Conservation (phyloP, 1,284 basidiomycete species). For the Apiotrichum sp. region DNA sequence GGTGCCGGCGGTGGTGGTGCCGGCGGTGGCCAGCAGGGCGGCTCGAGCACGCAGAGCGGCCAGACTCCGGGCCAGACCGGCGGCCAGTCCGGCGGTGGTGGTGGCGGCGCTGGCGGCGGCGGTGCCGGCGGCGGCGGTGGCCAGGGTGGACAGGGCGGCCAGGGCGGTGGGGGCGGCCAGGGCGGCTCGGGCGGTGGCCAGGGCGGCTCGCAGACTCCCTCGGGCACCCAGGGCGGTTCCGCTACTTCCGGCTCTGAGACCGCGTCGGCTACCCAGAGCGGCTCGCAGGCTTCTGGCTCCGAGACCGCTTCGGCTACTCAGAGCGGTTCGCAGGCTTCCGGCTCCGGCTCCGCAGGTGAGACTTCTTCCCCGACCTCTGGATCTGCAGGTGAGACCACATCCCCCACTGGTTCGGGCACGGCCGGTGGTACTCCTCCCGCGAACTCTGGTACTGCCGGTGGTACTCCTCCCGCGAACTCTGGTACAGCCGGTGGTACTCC, state of each 20-base stretch:
- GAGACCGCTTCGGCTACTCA: conserved; percentile 2
- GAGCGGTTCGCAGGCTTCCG: background rate
- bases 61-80: no score
- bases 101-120: background rate
- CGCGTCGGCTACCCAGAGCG: background rate
- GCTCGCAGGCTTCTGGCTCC: background rate
- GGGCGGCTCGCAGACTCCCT: background rate
- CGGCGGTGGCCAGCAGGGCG: no score
- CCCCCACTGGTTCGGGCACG: background rate
- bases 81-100: background rate
- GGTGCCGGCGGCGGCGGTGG: background rate
- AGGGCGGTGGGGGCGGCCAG: background rate
- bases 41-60: no score
- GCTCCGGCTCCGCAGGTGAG: background rate
- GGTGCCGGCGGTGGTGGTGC: background rate
- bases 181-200: background rate
- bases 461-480: background rate
- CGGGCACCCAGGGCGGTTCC: background rate
- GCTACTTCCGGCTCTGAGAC: background rate
- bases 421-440: background rate
- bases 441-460: background rate
- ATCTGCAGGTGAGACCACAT: background rate
- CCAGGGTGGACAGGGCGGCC: background rate
- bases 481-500: background rate
- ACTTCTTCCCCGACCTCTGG: background rate